Base-by-base conservation (phyloP, 805 yeast genomes). In the Candida ipomoeae region DNA sequence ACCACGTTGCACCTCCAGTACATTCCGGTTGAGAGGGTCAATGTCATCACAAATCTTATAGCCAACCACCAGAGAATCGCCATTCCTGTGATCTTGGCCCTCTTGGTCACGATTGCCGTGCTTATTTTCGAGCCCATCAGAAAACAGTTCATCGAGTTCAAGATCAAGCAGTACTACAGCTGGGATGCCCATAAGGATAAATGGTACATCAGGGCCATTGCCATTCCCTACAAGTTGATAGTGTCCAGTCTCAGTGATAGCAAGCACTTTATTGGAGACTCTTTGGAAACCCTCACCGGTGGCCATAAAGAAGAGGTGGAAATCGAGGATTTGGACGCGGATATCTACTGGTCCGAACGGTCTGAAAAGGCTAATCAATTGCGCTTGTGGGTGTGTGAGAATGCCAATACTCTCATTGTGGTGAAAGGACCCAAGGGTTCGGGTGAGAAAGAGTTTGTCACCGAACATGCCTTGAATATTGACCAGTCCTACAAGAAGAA, bases 401-500 rank as follows among this genome's bases (percentile, higher is more conserved):
- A 90, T 54, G 83, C 84, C n/a, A 85, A 87, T 64, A 89, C 97
- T 1, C 94, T 90, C 63, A 90, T 92, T 23, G 82, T 94, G 3
- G 83, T 94, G 2, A 81, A 84, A 54, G 99, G 99, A 11, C 98
- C 99, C 5, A 79, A 89, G 56, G 99, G 99, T 5, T 83, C 96
- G n/a, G 99, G 98, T 20, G 92, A 94, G 60, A 79, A 83, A 52
- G 92, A 84, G 52, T 70, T 89, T 52, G 90, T 92, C 4, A 68
- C 85, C 62, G 82, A 82, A 40, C 82, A 84, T 60, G 83, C 86
- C 1, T 71, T 89, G 41, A 69, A 74, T 44, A 81, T 75, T 29
- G 79, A 90, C 46, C 73, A 75, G 1, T 49, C 58, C 3, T 57
- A 67, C 21, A 58, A 53, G 21, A 55, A 61, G 15, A 84, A 85